Conservation (phyloP, 257 asterid species). For the Coffea eugenioides region DNA sequence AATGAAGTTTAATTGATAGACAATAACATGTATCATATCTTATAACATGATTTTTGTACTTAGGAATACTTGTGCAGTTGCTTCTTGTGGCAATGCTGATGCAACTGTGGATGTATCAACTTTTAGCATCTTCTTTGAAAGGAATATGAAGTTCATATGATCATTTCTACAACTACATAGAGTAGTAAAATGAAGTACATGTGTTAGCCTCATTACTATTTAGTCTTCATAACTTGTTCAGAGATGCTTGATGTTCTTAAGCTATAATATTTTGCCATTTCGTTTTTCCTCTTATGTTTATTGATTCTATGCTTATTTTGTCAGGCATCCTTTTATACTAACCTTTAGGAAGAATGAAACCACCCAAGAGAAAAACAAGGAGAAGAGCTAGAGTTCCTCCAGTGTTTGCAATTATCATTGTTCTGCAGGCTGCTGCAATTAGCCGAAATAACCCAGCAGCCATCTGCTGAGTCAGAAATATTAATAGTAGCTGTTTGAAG, state of each 20-base stretch:
- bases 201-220: neutral
- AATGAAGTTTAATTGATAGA: neutral
- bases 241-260: neutral
- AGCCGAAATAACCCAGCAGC: conserved; percentile 62
- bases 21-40: neutral
- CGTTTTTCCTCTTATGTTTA: too few species aligned
- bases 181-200: too few species aligned
- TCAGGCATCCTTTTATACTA: conserved; percentile 15
- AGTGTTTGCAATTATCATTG: conserved; percentile 55
- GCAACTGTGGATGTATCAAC: neutral
- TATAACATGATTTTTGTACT: neutral
- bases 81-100: neutral
- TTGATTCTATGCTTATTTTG: too few species aligned
- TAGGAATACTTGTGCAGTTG: neutral
- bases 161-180: neutral
- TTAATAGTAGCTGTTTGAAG: conserved; percentile 51
- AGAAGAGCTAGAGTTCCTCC: conserved; percentile 65
- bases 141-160: neutral
- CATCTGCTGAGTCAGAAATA: conserved; percentile 67
- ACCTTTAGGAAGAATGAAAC: conserved; percentile 72
- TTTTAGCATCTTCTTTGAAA: neutral
- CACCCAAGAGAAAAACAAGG: conserved; percentile 64
- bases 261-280: neutral
- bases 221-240: neutral
- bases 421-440: conserved; percentile 59